phyloP scores from a whole-genome alignment of 2,329 filamentous ascomycete genomes.

The Epichloe hybrida region DNA sequence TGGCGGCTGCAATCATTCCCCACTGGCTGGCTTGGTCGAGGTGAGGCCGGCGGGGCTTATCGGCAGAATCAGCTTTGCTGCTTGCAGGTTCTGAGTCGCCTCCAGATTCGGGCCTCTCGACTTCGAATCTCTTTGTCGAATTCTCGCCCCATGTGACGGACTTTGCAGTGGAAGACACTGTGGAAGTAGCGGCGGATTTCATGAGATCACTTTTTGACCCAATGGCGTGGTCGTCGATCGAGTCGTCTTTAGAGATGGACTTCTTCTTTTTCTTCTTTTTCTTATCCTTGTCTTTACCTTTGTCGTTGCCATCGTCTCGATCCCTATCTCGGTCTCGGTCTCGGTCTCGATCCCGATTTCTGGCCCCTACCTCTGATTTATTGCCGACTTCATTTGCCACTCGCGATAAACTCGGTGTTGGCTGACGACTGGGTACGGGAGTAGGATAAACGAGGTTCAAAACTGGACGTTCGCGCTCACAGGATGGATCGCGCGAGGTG shows the following conservation, averaged over 20 bases:
- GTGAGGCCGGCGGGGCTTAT: slow-evolving; percentile 21
- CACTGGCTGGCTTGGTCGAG: slow-evolving; percentile 31
- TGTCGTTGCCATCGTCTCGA: neutral
- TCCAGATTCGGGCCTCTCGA: slow-evolving; percentile 40
- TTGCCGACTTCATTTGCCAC: neutral
- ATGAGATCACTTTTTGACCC: slow-evolving; percentile 29
- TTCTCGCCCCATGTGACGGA: slow-evolving; percentile 53
- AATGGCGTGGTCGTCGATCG: slow-evolving; percentile 23
- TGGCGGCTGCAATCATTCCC: slow-evolving; percentile 38
- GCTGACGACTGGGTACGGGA: slow-evolving; percentile 27
- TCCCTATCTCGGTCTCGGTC: neutral
- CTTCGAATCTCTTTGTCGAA: slow-evolving; percentile 49
- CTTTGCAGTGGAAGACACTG: slow-evolving; percentile 30
- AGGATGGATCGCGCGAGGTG: slow-evolving; percentile 36
- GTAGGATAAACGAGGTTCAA: slow-evolving; percentile 50
- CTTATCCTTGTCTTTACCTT: slow-evolving; percentile 9
- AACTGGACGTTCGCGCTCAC: slow-evolving; percentile 41
- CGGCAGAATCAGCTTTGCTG: slow-evolving; percentile 13
- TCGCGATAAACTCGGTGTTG: slow-evolving; percentile 27
- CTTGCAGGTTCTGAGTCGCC: slow-evolving; percentile 16
- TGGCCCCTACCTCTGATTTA: neutral
- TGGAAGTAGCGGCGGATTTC: slow-evolving; percentile 10
- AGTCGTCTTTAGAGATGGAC: slow-evolving; percentile 11
- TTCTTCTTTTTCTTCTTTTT: slow-evolving; percentile 8
- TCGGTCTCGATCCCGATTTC: neutral